These are phyloP conservation scores for Aspergillus sp. DNA, from an alignment of 2,329 filamentous ascomycete species.

Conservation along the genomic window DNA sequence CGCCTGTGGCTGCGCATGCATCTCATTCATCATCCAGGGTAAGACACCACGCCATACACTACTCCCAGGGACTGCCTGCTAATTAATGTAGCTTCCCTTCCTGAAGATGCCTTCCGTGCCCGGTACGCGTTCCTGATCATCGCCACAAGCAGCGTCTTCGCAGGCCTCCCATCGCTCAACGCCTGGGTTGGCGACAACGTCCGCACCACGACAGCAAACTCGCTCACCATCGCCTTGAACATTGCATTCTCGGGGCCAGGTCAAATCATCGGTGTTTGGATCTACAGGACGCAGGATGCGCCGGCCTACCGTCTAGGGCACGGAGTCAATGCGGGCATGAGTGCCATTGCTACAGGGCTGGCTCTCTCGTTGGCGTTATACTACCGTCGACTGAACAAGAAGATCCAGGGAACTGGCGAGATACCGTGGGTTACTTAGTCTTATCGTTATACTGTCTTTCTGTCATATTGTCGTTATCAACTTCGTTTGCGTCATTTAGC, in stretches of 20 bases:
- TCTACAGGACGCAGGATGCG: constrained; percentile 18
- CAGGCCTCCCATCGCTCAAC: constrained; percentile 24
- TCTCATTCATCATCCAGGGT: constrained; percentile 1
- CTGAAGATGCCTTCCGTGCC: not conserved
- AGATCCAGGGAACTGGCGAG: not conserved
- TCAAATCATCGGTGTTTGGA: constrained; percentile 31
- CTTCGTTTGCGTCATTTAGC: too few species aligned
- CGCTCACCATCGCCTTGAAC: constrained; percentile 25
- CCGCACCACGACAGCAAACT: constrained; percentile 20
- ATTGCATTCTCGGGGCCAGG: constrained; percentile 27
- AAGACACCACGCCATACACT: too few species aligned
- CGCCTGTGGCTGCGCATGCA: not conserved
- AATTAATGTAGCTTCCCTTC: not conserved
- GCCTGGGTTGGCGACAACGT: constrained; percentile 29
- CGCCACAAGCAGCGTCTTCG: constrained; percentile 20
- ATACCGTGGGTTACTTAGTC: not conserved
- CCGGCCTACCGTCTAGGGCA: constrained; percentile 1
- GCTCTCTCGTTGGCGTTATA: not conserved
- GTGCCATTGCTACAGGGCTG: not conserved
- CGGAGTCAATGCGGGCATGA: not conserved
- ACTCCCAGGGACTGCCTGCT: not conserved
- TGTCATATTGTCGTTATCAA: not conserved
- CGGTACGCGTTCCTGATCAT: constrained; percentile 25
- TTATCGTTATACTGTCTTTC: not conserved
- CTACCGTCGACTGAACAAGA: not conserved